These are phyloP conservation scores for Dorcoceras hygrometricum DNA, from an alignment of 257 asterid genomes.

Conservation along the genomic window DNA sequence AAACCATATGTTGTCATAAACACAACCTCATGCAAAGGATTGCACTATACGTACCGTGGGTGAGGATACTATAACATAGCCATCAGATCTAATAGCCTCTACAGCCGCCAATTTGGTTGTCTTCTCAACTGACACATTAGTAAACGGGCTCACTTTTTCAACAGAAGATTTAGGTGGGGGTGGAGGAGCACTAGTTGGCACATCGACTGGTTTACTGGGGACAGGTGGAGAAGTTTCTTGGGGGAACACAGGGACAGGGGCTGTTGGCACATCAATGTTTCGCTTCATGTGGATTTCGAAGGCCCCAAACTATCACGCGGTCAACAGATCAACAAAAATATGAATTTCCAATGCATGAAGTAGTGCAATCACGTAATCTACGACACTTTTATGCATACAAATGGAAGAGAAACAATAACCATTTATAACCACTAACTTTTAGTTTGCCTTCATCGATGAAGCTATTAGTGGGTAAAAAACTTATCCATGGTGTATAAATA, in stretches of 20 bases:
- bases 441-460: constrained; percentile 7
- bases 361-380: constrained; percentile 2
- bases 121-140: constrained; percentile 47
- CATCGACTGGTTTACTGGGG: constrained; percentile 48
- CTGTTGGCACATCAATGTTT: constrained; percentile 43
- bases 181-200: constrained; percentile 42
- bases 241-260: constrained; percentile 41
- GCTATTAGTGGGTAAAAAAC: background rate
- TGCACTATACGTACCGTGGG: constrained; percentile 48
- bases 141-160: constrained; percentile 62
- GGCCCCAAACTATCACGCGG: constrained; percentile 56
- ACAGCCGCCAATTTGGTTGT: constrained; percentile 65
- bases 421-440: constrained; percentile 9
- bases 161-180: constrained; percentile 56
- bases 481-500: background rate
- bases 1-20: constrained; percentile 9
- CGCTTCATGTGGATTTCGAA: constrained; percentile 74
- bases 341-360: constrained; percentile 18
- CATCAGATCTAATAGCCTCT: constrained; percentile 62
- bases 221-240: constrained; percentile 44
- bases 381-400: constrained; percentile 12
- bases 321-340: constrained; percentile 19
- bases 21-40: constrained; percentile 12
- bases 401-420: constrained; percentile 4
- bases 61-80: constrained; percentile 61